These are phyloP conservation scores for Dalechampia spathulata DNA, from an alignment of 441 rosid genomes.

Conservation along the genomic window DNA sequence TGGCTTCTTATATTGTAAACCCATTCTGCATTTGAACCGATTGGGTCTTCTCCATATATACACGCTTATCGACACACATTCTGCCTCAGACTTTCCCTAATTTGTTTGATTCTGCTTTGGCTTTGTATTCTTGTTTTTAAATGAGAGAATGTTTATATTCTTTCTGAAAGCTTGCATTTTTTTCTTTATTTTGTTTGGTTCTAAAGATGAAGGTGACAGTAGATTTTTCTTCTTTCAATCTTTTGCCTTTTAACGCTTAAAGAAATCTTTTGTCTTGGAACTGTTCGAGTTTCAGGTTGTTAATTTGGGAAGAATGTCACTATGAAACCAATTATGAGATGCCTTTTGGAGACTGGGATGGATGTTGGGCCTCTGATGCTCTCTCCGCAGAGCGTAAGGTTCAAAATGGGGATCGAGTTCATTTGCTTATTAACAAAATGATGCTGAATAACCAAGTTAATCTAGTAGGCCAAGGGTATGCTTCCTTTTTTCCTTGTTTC, in stretches of 20 bases:
- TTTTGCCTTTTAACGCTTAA: too few relatives aligned
- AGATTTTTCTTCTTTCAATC: too few relatives aligned
- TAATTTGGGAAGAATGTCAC: conserved; percentile 88
- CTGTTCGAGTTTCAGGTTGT: conserved; percentile 38
- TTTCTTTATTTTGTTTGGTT: background rate
- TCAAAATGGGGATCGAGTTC: conserved; percentile 36
- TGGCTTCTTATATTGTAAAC: conserved; percentile 16
- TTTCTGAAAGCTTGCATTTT: background rate
- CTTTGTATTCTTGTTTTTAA: conserved; percentile 19
- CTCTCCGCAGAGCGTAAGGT: conserved; percentile 24
- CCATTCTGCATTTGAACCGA: conserved; percentile 22
- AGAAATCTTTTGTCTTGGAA: background rate
- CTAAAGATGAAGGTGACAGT: too few relatives aligned
- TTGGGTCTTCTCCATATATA: conserved; percentile 6
- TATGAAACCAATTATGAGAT: conserved; percentile 26
- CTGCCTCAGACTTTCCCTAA: conserved; percentile 22
- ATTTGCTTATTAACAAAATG: conserved; percentile 62
- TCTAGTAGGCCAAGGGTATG: conserved; percentile 79
- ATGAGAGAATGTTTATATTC: conserved; percentile 5
- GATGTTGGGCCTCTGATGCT: conserved; percentile 25
- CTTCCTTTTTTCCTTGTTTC: conserved; percentile 5
- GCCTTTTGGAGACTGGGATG: conserved; percentile 40
- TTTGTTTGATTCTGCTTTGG: conserved; percentile 18
- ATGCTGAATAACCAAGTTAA: conserved; percentile 62
- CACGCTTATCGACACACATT: too few relatives aligned